Evolutionary conservation across 177 flowering plant species (phyloP).

Genomic region (Vitis hybrid): DNA sequence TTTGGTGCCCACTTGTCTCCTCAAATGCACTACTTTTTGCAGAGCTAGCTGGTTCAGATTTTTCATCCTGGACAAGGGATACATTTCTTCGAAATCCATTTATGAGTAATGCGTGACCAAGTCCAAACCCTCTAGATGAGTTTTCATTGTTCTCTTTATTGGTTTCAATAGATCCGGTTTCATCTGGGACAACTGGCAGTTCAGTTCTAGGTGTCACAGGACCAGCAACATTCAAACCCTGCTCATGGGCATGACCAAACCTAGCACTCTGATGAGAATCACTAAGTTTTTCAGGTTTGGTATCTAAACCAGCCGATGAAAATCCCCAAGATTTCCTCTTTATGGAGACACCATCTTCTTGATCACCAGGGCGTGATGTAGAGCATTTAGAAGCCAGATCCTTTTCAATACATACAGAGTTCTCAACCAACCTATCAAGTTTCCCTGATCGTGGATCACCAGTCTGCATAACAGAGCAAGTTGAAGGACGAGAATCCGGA

Average conservation of each 20-base stretch:
- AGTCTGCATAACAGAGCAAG: constrained; percentile 4
- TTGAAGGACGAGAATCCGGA: constrained; percentile 20
- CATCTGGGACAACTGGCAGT: constrained; percentile 19
- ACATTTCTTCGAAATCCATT: constrained; percentile 45
- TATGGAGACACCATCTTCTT: constrained; percentile 15
- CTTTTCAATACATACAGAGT: background rate
- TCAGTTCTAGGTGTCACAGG: constrained; percentile 14
- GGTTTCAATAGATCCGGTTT: constrained; percentile 17
- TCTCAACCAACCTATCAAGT: constrained; percentile 2
- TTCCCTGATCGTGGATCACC: constrained; percentile 4
- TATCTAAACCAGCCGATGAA: constrained; percentile 23
- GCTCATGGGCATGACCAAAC: constrained; percentile 4
- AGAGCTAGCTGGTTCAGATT: constrained; percentile 18
- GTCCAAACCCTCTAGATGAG: constrained; percentile 37
- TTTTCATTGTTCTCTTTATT: constrained; percentile 25
- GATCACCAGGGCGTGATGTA: constrained; percentile 15
- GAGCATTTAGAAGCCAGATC: constrained; percentile 13
- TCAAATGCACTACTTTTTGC: constrained; percentile 23
- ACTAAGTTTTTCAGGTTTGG: constrained; percentile 18
- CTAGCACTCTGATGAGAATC: constrained; percentile 16
- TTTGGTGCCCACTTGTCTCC: constrained; percentile 16
- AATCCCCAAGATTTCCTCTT: constrained; percentile 11
- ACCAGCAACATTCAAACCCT: constrained; percentile 13
- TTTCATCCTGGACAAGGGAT: constrained; percentile 27
- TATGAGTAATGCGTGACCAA: constrained; percentile 33